phyloP scores from a whole-genome alignment of 1,284 basidiomycete genomes.

The Leucoagaricus sp. region DNA sequence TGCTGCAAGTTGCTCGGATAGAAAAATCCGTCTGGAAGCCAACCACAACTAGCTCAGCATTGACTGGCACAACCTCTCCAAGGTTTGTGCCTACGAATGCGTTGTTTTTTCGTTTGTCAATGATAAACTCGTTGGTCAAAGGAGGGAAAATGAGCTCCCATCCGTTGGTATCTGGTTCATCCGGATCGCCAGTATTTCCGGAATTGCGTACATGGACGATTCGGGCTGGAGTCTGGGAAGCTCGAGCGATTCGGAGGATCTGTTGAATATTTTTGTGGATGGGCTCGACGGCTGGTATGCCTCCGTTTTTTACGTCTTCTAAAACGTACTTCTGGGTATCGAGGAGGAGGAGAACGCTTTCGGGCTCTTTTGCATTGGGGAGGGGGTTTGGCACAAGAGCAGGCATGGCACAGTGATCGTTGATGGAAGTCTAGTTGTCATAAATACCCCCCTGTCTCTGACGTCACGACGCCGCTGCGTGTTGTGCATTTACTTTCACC shows the following conservation, averaged over 20 bases:
- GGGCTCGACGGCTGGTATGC: conserved; percentile 42
- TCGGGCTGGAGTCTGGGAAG: conserved; percentile 47
- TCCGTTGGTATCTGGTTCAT: conserved; percentile 46
- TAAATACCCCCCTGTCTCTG: conserved; percentile 9
- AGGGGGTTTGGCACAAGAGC: conserved; percentile 1
- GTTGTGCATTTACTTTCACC: not conserved
- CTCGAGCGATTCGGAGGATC: conserved; percentile 54
- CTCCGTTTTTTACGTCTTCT: conserved; percentile 45
- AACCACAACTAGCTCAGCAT: conserved; percentile 64
- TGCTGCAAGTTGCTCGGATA: conserved; percentile 63
- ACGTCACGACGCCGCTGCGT: conserved; percentile 9
- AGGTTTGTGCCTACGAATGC: conserved; percentile 62
- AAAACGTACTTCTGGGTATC: conserved; percentile 59
- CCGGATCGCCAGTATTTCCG: conserved; percentile 3
- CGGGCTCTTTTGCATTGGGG: conserved; percentile 15
- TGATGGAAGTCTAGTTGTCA: conserved; percentile 4
- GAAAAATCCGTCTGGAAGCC: conserved; percentile 69
- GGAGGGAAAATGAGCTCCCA: conserved; percentile 61
- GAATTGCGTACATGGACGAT: conserved; percentile 68
- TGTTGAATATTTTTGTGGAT: conserved; percentile 49
- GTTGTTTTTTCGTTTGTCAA: conserved; percentile 72
- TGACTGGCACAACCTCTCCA: conserved; percentile 44
- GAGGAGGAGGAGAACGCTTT: conserved; percentile 59
- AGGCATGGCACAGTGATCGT: conserved; percentile 16
- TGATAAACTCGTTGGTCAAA: conserved; percentile 46